Conservation (phyloP, 495 filamentous ascomycete species). For the Hypoxylon perforatum region DNA sequence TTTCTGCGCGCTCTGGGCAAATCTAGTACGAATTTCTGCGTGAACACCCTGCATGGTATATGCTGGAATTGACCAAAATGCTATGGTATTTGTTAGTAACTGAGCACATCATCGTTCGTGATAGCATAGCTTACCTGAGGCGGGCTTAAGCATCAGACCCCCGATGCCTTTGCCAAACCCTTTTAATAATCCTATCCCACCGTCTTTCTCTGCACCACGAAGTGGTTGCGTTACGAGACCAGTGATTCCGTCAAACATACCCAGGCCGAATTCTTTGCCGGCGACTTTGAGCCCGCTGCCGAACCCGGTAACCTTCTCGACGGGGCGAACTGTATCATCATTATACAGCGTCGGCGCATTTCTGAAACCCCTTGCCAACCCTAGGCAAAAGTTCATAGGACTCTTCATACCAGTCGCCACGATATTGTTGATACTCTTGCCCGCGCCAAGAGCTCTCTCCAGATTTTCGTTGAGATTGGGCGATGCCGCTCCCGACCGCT, state of each 20-base stretch:
- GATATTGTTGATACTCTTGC: slow-evolving; percentile 73
- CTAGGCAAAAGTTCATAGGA: slow-evolving; percentile 83
- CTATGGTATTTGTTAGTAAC: slow-evolving; percentile 40
- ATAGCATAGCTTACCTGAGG: slow-evolving; percentile 64
- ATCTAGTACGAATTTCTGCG: slow-evolving; percentile 73
- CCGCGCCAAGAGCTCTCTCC: slow-evolving; percentile 68
- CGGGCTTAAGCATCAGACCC: slow-evolving; percentile 75
- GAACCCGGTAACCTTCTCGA: slow-evolving; percentile 76
- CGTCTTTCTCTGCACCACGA: slow-evolving; percentile 74
- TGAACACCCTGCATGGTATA: slow-evolving; percentile 82
- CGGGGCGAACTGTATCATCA: slow-evolving; percentile 74
- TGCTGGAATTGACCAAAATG: slow-evolving; percentile 73
- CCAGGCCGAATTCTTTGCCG: slow-evolving; percentile 73
- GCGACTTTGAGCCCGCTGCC: slow-evolving; percentile 73
- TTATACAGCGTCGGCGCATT: slow-evolving; percentile 84
- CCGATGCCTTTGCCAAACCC: slow-evolving; percentile 81
- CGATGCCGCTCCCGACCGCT: slow-evolving; percentile 14
- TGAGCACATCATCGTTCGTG: slow-evolving; percentile 14
- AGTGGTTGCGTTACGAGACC: slow-evolving; percentile 78
- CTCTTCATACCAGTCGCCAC: slow-evolving; percentile 76
- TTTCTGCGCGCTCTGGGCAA: slow-evolving; percentile 71
- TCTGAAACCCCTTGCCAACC: slow-evolving; percentile 84
- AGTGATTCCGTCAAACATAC: slow-evolving; percentile 76
- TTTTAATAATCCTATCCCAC: slow-evolving; percentile 75
- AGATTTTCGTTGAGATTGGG: slow-evolving; percentile 45